Evolutionary conservation across 1,284 basidiomycete species (phyloP).

Genomic region (Apiotrichum porosum): DNA sequence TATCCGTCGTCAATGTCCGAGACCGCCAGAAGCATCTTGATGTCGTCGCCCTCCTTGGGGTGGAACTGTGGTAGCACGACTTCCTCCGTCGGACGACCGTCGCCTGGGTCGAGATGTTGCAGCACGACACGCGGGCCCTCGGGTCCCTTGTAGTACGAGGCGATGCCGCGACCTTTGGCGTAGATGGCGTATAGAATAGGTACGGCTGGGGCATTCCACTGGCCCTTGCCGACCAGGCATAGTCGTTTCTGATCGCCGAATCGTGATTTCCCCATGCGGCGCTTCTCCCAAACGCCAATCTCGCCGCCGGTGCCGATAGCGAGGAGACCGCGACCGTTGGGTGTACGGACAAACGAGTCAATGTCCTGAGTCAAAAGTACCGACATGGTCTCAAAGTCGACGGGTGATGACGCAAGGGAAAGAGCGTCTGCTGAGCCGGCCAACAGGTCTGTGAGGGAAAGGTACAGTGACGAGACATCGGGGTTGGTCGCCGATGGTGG

Average conservation of each 20-base stretch:
- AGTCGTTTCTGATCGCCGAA: constrained; percentile 5
- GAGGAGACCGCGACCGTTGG: constrained; percentile 45
- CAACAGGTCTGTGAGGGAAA: constrained; percentile 24
- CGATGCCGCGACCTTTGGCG: constrained; percentile 45
- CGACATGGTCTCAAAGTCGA: constrained; percentile 13
- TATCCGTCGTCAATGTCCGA: constrained; percentile 49
- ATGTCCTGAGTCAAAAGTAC: constrained; percentile 33
- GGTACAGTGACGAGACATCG: constrained; percentile 11
- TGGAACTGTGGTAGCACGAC: constrained; percentile 36
- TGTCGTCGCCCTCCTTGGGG: constrained; percentile 28
- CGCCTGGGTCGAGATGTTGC: constrained; percentile 37
- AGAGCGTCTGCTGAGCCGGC: constrained; percentile 13
- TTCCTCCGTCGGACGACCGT: constrained; percentile 21
- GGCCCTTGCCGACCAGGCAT: constrained; percentile 35
- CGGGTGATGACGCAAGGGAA: background rate
- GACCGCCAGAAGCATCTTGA: constrained; percentile 41
- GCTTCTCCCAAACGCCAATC: constrained; percentile 40
- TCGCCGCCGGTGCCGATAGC: constrained; percentile 36
- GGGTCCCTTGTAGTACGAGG: constrained; percentile 25
- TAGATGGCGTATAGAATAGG: constrained; percentile 35
- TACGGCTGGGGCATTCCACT: constrained; percentile 23
- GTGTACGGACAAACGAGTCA: constrained; percentile 40
- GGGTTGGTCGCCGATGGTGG: constrained; percentile 5
- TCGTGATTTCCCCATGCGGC: constrained; percentile 26
- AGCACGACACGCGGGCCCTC: constrained; percentile 25